Evolutionary conservation across 2,329 filamentous ascomycete species (phyloP).

Genomic region (Neonectria coccinea): DNA sequence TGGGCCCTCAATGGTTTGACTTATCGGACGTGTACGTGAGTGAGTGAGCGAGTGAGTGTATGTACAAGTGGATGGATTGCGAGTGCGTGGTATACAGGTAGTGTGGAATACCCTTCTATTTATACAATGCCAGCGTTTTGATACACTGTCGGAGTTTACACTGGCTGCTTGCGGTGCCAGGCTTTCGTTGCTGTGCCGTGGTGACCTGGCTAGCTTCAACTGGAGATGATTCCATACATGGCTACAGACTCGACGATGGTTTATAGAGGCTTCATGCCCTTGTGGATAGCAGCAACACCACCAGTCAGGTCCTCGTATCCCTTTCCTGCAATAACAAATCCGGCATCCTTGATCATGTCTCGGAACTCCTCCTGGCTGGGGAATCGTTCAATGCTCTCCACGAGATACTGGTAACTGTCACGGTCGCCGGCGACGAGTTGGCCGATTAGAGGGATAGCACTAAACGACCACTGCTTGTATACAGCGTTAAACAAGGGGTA

Average conservation of each 20-base stretch:
- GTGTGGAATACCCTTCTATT: constrained; percentile 42
- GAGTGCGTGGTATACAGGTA: constrained; percentile 14
- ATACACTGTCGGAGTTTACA: background rate
- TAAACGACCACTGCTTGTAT: constrained; percentile 97
- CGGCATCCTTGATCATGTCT: constrained; percentile 84
- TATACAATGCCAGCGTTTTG: constrained; percentile 38
- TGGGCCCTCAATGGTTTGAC: constrained; percentile 37
- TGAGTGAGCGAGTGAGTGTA: constrained; percentile 21
- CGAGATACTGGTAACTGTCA: constrained; percentile 97
- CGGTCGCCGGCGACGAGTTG: constrained; percentile 94
- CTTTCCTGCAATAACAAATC: constrained; percentile 84
- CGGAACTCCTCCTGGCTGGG: constrained; percentile 87
- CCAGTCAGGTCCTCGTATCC: constrained; percentile 93
- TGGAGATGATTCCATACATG: constrained; percentile 42
- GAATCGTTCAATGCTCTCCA: constrained; percentile 96
- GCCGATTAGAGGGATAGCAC: constrained; percentile 92
- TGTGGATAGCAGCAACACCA: constrained; percentile 95
- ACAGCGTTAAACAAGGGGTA: constrained; percentile 82
- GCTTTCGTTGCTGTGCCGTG: background rate
- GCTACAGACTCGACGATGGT: constrained; percentile 15
- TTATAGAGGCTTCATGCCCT: constrained; percentile 84
- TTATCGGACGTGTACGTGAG: background rate
- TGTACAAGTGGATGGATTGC: constrained; percentile 15
- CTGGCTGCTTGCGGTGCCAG: constrained; percentile 25
- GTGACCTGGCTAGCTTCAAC: constrained; percentile 27